A percentile compares a stretch with the other conserved stretches of the same genome.
phyloP scores from a whole-genome alignment of 306 rosid genomes.

The Pyrus communis region DNA sequence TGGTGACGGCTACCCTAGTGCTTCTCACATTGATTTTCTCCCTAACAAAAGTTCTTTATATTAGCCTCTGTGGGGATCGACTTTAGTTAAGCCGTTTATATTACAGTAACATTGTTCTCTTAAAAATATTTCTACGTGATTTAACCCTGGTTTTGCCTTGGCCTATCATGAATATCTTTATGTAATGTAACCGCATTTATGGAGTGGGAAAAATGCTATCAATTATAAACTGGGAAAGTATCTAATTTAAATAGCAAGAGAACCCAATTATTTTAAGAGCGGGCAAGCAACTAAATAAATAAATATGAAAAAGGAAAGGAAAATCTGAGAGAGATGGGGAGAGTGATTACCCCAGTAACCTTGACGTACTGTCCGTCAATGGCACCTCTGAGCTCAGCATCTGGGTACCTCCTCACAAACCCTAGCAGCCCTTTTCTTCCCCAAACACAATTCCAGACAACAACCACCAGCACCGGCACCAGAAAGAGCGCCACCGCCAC shows the following conservation, averaged over 20 bases:
- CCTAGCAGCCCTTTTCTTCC: slow-evolving; percentile 62
- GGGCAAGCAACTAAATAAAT: not conserved
- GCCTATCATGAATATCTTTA: too few relatives aligned
- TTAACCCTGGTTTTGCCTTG: too few relatives aligned
- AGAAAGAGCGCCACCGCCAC: slow-evolving; percentile 49
- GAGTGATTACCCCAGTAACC: slow-evolving; percentile 86
- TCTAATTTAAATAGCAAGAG: not conserved
- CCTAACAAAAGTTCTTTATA: too few relatives aligned
- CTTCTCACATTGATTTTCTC: too few relatives aligned
- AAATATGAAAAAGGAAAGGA: not conserved
- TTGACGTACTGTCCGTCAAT: slow-evolving; percentile 91
- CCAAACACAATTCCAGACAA: slow-evolving; percentile 65
- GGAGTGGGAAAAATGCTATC: not conserved
- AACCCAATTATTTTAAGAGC: not conserved
- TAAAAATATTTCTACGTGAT: too few relatives aligned
- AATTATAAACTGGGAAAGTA: not conserved
- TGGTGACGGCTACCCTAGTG: too few relatives aligned
- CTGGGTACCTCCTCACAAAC: slow-evolving; percentile 72
- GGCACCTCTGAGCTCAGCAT: slow-evolving; percentile 93
- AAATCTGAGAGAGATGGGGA: not conserved
- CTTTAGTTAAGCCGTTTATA: too few relatives aligned
- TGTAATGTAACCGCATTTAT: too few relatives aligned
- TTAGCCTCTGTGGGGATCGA: too few relatives aligned
- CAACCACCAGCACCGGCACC: slow-evolving; percentile 40
- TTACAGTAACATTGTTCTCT: too few relatives aligned